These are phyloP conservation scores for Sarocladium oryzae DNA, from an alignment of 2,329 filamentous ascomycete genomes.

Conservation along the genomic window DNA sequence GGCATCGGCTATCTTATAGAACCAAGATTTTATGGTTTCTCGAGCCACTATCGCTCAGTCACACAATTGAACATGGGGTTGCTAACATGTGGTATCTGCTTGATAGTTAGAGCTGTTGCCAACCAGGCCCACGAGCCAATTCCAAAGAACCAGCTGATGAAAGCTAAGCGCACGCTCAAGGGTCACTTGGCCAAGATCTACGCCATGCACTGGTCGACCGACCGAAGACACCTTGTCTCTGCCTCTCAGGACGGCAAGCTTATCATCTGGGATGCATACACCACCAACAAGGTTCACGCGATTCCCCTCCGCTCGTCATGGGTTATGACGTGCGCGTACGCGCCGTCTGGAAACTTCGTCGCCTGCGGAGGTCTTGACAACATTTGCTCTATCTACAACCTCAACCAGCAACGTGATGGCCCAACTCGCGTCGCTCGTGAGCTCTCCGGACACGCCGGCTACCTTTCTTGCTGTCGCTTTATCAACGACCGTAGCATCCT, in stretches of 20 bases:
- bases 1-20: not conserved
- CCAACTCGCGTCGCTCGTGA: conserved; percentile 93
- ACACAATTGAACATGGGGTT: not conserved
- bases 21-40: not conserved
- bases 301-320: conserved; percentile 95
- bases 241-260: conserved; percentile 98
- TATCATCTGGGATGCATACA: conserved; percentile 99
- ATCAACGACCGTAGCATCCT: conserved; percentile 98
- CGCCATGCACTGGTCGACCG: conserved; percentile 99
- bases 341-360: conserved; percentile 95
- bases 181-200: conserved; percentile 99
- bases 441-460: conserved; percentile 92
- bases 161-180: conserved; percentile 92
- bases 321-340: conserved; percentile 99
- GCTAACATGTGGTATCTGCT: conserved; percentile 17
- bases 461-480: conserved; percentile 96
- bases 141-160: conserved; percentile 89
- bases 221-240: conserved; percentile 92
- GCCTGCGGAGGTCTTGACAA: conserved; percentile 98
- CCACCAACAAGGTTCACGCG: conserved; percentile 98
- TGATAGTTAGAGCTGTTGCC: conserved; percentile 80
- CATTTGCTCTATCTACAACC: conserved; percentile 99
- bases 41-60: not conserved
- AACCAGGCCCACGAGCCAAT: conserved; percentile 88
- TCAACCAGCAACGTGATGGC: conserved; percentile 90